Base-by-base conservation (phyloP, 768 basidiomycete species). In the Grammothele lineata region DNA sequence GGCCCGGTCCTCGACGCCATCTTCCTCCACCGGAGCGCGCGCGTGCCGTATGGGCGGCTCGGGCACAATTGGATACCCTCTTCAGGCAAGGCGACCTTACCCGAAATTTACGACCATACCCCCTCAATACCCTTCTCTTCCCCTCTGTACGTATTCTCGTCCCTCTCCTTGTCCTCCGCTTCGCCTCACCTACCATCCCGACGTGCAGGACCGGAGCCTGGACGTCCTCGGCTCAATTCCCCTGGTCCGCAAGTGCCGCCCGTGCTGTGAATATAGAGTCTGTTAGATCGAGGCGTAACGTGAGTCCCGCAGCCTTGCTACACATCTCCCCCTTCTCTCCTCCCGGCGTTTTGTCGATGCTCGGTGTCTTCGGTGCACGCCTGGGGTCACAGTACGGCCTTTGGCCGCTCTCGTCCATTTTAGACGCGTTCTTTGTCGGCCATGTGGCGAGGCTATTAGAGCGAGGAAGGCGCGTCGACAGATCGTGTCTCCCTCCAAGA, bases 41-140 rank as follows among this genome's bases (percentile, higher is more conserved):
- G 26, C 38, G 41, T 41, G 45, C 45, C 50, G 46, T 27, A 51
- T 51, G 50, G 40, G 50, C 50, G 50, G 50, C 32, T 24, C 21
- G 41, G 33, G 37, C 39, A 51, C 50, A 51, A 51, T 51, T 38
- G 50, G 45, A 46, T 51, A 51, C 50, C 50, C 50, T 18, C 21
- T 43, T 51, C 45, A 32, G 50, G 45, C 44, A 43, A 43, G 40
- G 36, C 40, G 36, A 40, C 40, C 40, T 47, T 51, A 27, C 40
- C 45, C 50, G 50, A 51, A 47, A 43, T 43, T 47, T 51, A 51
- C 50, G 46, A 51, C 44, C 40, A 51, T 51, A 51, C 50, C 50
- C 50, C 45, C 24, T 38, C 36, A 42, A 51, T 51, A 46, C 50
- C 45, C 32, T 27, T 40, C 35, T 22, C 44, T 27, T n/a, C n/a